A percentile compares a stretch with the other conserved stretches of the same genome.
Evolutionary conservation across 1,284 basidiomycete genomes (phyloP).

Genomic region (Quambalaria eucalypti): DNA sequence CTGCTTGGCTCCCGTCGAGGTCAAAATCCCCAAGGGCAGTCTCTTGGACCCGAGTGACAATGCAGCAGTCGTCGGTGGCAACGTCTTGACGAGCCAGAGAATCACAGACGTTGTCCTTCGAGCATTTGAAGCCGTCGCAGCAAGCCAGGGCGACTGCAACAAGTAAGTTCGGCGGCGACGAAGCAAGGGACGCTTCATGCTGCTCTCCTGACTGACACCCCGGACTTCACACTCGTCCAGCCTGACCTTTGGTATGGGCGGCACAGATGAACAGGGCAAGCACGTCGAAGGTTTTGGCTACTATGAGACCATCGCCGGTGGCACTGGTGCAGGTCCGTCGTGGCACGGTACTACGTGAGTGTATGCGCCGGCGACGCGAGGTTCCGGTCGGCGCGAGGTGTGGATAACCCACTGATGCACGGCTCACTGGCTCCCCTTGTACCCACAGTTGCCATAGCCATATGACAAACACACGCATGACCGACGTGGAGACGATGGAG

Average conservation of each 20-base stretch:
- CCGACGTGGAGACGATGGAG: slow-evolving; percentile 82
- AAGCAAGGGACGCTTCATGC: slow-evolving; percentile 51
- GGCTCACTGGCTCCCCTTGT: no score
- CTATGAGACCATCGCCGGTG: slow-evolving; percentile 92
- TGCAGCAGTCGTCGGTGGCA: slow-evolving; percentile 69
- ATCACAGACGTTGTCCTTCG: slow-evolving; percentile 90
- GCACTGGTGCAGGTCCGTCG: slow-evolving; percentile 73
- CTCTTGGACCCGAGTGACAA: slow-evolving; percentile 65
- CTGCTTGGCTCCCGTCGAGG: slow-evolving; percentile 61
- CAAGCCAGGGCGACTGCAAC: slow-evolving; percentile 79
- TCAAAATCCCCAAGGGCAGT: slow-evolving; percentile 67
- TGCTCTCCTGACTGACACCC: background rate
- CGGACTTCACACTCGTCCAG: slow-evolving; percentile 62
- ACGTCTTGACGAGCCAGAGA: slow-evolving; percentile 82
- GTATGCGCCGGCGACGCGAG: no score
- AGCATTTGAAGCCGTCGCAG: slow-evolving; percentile 85
- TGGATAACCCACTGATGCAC: no score
- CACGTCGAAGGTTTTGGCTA: slow-evolving; percentile 76
- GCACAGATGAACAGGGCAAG: slow-evolving; percentile 72
- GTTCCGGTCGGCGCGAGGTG: no score
- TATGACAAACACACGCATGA: slow-evolving; percentile 74
- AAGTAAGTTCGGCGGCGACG: no score
- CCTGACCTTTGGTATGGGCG: slow-evolving; percentile 80
- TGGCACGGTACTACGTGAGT: slow-evolving; percentile 65
- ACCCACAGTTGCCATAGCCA: slow-evolving; percentile 53